These are phyloP conservation scores for Scenedesmus sp. DNA, from an alignment of 163 green algal species.

Conservation along the genomic window DNA sequence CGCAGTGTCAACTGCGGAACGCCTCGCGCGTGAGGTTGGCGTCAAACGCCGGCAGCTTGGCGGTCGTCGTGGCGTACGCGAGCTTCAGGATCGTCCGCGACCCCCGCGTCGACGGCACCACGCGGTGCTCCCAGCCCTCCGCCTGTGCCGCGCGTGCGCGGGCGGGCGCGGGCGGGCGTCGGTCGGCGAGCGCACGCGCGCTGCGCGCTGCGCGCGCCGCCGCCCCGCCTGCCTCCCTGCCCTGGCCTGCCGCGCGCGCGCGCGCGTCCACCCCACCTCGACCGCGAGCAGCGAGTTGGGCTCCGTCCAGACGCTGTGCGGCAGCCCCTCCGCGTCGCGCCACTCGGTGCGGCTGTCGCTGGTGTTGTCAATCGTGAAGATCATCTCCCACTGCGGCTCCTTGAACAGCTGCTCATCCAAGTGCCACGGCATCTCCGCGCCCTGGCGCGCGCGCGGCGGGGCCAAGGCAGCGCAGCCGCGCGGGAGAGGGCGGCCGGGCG, in stretches of 20 bases:
- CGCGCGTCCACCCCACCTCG: neutral
- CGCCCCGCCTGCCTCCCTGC: too few relatives aligned
- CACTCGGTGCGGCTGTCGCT: conserved; percentile 48
- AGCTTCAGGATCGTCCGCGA: conserved; percentile 38
- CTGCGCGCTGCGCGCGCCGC: too few relatives aligned
- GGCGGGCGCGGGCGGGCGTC: too few relatives aligned
- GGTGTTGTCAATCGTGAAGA: conserved; percentile 42
- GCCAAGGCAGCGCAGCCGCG: too few relatives aligned
- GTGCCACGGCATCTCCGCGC: conserved; percentile 44
- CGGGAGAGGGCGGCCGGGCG: too few relatives aligned
- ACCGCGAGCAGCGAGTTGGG: conserved; percentile 43
- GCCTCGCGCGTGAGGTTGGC: conserved; percentile 31
- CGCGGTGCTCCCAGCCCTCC: conserved; percentile 46
- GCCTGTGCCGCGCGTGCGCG: neutral
- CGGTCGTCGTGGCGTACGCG: conserved; percentile 21
- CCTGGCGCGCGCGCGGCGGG: neutral
- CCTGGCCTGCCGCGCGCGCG: too few relatives aligned
- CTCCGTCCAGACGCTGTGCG: conserved; percentile 35
- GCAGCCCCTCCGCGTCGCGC: conserved; percentile 20
- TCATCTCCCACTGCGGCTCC: conserved; percentile 47
- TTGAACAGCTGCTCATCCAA: conserved; percentile 43
- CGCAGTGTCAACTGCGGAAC: conserved; percentile 21
- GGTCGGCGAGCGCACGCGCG: too few relatives aligned
- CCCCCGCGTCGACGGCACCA: conserved; percentile 25
- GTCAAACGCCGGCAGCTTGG: conserved; percentile 41